Evolutionary conservation across 345 rosid genomes (phyloP), one percentile per base, ranked within the genome.

Genomic region (Euphorbia tirucalli): DNA sequence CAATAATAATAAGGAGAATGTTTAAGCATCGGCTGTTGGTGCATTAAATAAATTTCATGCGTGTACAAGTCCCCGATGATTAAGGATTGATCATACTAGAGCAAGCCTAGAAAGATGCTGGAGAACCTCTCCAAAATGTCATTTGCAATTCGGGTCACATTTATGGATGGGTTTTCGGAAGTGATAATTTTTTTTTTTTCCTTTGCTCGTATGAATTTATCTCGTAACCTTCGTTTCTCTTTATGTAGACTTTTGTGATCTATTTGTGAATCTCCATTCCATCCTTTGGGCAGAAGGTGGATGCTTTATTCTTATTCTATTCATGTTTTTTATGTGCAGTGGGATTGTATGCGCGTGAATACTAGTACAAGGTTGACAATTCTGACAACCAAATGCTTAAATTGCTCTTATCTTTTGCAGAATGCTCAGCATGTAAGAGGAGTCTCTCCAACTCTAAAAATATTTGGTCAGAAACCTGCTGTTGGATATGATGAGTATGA

Each of bases 401-500:
- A 30, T 64, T 61, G 1, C 68, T 79, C 63, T 7, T 66, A 5
- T 67, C 21, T 31, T 57, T 69, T 75, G 76, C 84, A 83, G 87
- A 77, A 77, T 73, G 72, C 81, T 66, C 88, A 81, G 77, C 80
- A 73, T 71, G 74, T 79, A 10, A 87, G 84, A 71, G 89, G 84
- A 71, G 69, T 72, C n/a, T 76, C 81, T 71, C 78, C 90, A 32
- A 79, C 54, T 83, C 67, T 74, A 65, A 84, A 85, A 74, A 35
- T 67, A n/a, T 82, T 67, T 77, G 83, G 83, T 69, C 83, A 78
- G 74, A 85, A 83, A 68, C 76, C 80, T 71, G 27, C 78, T 5
- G 61, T 74, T 46, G 86, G 80, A 59, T 85, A 80, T 66, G 86
- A 86, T 62, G 86, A 71, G 50, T 69, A 77, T 86, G 87, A 85